A percentile compares a stretch with the other conserved stretches of the same genome.
Conservation (phyloP, 1,284 basidiomycete species). For the Caloboletus firmus region DNA sequence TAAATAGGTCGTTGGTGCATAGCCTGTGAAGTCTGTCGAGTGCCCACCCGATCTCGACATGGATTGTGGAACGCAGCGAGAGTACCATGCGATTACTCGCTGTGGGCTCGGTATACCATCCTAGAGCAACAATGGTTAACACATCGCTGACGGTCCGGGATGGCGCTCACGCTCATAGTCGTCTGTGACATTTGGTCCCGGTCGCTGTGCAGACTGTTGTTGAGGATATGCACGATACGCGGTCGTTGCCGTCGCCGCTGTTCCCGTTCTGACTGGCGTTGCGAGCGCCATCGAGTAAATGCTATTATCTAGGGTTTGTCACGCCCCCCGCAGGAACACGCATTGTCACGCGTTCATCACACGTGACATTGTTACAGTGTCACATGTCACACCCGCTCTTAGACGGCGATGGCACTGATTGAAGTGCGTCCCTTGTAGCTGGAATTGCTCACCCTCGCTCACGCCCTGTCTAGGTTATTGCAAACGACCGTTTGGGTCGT, state of each 20-base stretch:
- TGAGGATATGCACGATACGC: constrained; percentile 30
- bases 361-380: constrained; percentile 1
- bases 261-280: constrained; percentile 31
- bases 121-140: constrained; percentile 41
- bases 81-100: constrained; percentile 80
- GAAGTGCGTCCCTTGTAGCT: constrained; percentile 43
- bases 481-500: constrained; percentile 93
- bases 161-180: constrained; percentile 68
- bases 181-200: constrained; percentile 56
- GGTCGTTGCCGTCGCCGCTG: constrained; percentile 7
- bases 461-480: constrained; percentile 70
- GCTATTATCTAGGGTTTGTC: constrained; percentile 3
- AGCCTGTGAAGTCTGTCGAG: constrained; percentile 75
- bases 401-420: constrained; percentile 52
- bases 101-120: constrained; percentile 75
- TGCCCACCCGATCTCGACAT: constrained; percentile 77
- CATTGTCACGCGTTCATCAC: constrained; percentile 28
- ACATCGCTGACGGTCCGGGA: not conserved
- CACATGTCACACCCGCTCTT: constrained; percentile 20
- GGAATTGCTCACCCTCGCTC: not conserved
- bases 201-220: constrained; percentile 22
- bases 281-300: constrained; percentile 27
- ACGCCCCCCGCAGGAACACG: constrained; percentile 10
- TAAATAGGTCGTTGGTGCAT: constrained; percentile 73
- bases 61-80: constrained; percentile 73